Conservation (phyloP, 495 filamentous ascomycete genomes). For the Massariosphaeria phaeospora region DNA sequence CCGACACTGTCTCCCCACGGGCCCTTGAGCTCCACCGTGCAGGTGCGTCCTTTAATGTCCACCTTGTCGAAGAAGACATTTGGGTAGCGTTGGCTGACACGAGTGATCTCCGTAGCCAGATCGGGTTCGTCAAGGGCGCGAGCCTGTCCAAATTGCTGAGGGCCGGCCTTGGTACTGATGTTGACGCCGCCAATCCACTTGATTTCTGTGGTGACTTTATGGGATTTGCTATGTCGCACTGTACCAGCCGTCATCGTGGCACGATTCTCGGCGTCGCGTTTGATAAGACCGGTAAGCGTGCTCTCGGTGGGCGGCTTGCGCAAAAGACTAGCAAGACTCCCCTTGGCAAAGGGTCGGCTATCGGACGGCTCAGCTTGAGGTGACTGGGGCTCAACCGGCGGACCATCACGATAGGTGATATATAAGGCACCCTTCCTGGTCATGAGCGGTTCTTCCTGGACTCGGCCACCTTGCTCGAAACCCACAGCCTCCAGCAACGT, state of each 20-base stretch:
- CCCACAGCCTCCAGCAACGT: conserved; percentile 63
- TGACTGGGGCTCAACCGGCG: not conserved
- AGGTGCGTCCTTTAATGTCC: conserved; percentile 65
- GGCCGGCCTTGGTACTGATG: not conserved
- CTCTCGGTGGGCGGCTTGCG: too few species aligned
- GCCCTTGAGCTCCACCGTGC: conserved; percentile 73
- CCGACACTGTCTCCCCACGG: conserved; percentile 82
- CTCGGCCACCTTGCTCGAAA: conserved; percentile 62
- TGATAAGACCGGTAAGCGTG: too few species aligned
- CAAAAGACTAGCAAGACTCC: too few species aligned
- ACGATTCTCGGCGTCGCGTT: too few species aligned
- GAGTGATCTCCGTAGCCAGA: conserved; percentile 82
- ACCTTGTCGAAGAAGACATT: conserved; percentile 87
- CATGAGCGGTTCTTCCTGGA: conserved; percentile 61
- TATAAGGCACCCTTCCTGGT: conserved; percentile 83
- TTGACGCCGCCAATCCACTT: conserved; percentile 93
- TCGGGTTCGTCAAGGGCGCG: conserved; percentile 73
- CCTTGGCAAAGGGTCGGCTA: too few species aligned
- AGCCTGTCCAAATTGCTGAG: conserved; percentile 30
- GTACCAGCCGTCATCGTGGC: conserved; percentile 54
- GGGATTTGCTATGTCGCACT: conserved; percentile 54
- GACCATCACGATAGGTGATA: conserved; percentile 57
- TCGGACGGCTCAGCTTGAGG: not conserved
- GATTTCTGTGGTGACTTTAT: conserved; percentile 68
- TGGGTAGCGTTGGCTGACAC: conserved; percentile 72